These are phyloP conservation scores for Fragaria ananassa DNA, from an alignment of 306 rosid species.

Conservation along the genomic window DNA sequence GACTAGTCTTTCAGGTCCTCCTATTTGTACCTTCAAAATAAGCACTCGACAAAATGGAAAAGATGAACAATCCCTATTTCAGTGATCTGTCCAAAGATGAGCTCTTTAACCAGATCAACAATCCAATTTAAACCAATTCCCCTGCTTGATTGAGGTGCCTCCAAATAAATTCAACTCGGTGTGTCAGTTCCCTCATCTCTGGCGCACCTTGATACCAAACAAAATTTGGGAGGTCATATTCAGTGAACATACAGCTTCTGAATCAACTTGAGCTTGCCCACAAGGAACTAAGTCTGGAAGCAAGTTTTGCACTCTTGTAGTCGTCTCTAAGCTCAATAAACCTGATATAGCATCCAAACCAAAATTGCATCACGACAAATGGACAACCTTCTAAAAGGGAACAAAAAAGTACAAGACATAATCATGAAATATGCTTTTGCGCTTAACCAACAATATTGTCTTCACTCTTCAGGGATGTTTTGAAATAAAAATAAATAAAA, in stretches of 20 bases:
- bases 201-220: slow-evolving; percentile 20
- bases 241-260: slow-evolving; percentile 21
- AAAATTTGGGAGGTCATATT: slow-evolving; percentile 6
- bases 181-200: slow-evolving; percentile 15
- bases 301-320: slow-evolving; percentile 95
- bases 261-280: slow-evolving; percentile 59
- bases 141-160: slow-evolving; percentile 15
- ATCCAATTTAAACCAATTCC: slow-evolving; percentile 11
- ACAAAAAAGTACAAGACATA: too few relatives aligned
- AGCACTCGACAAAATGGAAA: slow-evolving; percentile 26
- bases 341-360: slow-evolving; percentile 42
- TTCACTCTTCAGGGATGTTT: neutral
- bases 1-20: neutral
- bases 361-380: slow-evolving; percentile 28
- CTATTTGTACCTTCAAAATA: slow-evolving; percentile 16
- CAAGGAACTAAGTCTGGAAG: slow-evolving; percentile 76
- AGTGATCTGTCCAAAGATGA: neutral
- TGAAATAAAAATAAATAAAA: neutral
- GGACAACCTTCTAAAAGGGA: neutral
- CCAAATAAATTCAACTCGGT: slow-evolving; percentile 28
- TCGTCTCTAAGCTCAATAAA: slow-evolving; percentile 95
- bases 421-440: neutral
- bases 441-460: neutral
- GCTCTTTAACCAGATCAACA: slow-evolving; percentile 9
- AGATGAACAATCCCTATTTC: slow-evolving; percentile 11